phyloP scores from a whole-genome alignment of 2,329 filamentous ascomycete species.

The Xylariales sp. region DNA sequence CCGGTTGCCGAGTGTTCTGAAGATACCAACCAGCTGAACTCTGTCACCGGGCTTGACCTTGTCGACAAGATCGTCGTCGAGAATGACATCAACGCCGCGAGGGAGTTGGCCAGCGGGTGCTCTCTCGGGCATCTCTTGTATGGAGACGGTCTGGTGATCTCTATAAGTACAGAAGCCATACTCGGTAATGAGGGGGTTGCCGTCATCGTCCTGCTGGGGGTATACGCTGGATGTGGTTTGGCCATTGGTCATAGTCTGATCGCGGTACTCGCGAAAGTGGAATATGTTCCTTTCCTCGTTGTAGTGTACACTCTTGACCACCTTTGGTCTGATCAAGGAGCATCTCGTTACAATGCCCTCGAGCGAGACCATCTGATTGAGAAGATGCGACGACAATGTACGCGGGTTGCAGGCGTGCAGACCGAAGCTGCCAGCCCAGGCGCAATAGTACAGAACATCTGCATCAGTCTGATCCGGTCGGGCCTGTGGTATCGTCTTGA shows the following conservation, averaged over 20 bases:
- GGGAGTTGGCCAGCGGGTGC: conserved; percentile 94
- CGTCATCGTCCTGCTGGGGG: conserved; percentile 87
- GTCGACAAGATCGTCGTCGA: conserved; percentile 96
- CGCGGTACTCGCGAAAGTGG: conserved; percentile 82
- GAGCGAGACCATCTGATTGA: conserved; percentile 95
- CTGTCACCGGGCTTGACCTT: conserved; percentile 91
- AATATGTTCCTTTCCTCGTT: conserved; percentile 85
- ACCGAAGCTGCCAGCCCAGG: conserved; percentile 94
- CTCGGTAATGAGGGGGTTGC: conserved; percentile 88
- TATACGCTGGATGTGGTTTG: conserved; percentile 89
- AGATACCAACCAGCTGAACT: conserved; percentile 95
- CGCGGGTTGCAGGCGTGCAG: conserved; percentile 92
- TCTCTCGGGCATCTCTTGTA: conserved; percentile 98
- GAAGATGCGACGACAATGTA: conserved; percentile 79
- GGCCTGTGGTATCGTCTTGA: conserved; percentile 72
- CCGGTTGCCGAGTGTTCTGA: conserved; percentile 87
- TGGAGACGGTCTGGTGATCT: conserved; percentile 95
- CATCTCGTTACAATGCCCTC: conserved; percentile 97
- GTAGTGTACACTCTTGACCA: conserved; percentile 98
- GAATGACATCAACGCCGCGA: conserved; percentile 89
- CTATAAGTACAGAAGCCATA: conserved; percentile 95
- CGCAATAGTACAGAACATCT: conserved; percentile 89
- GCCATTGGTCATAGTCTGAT: conserved; percentile 96
- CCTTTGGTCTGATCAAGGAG: conserved; percentile 90
- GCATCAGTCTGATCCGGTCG: conserved; percentile 70